phyloP scores from a whole-genome alignment of 352 stramenopile genomes.

The Pythium periplocum region DNA sequence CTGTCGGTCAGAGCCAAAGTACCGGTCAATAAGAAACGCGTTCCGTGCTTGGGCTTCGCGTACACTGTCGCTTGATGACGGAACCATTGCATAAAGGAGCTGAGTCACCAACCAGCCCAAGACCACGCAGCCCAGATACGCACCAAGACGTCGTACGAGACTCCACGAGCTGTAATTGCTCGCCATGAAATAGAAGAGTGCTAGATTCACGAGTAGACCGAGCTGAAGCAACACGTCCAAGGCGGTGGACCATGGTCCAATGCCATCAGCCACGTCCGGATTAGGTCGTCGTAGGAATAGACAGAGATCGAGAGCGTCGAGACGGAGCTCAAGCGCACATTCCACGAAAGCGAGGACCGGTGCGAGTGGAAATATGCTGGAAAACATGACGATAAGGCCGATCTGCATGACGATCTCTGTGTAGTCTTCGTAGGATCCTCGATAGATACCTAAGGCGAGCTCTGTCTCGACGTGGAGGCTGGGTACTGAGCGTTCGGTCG shows the following conservation, averaged over 20 bases:
- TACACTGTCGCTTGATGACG: conserved; percentile 5
- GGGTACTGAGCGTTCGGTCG: too few species aligned
- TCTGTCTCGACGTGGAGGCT: conserved; percentile 11
- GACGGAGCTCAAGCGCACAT: conserved; percentile 21
- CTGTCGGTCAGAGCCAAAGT: conserved; percentile 10
- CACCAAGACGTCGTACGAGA: conserved; percentile 12
- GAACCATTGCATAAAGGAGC: conserved; percentile 10
- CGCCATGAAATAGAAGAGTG: conserved; percentile 22
- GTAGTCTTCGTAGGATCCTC: conserved; percentile 21
- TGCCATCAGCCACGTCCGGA: conserved; percentile 17
- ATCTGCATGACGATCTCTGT: conserved; percentile 21
- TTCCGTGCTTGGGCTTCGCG: conserved; percentile 10
- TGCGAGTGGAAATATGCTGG: conserved; percentile 12
- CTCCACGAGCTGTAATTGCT: conserved; percentile 19
- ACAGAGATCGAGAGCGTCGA: conserved; percentile 25
- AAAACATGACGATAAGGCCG: conserved; percentile 16
- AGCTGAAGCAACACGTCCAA: conserved; percentile 9
- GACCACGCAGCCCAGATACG: conserved; percentile 19
- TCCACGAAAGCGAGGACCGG: conserved; percentile 14
- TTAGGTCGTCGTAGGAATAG: conserved; percentile 16
- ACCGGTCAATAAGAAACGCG: conserved; percentile 20
- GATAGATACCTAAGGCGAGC: conserved; percentile 14
- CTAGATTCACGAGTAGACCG: conserved; percentile 15
- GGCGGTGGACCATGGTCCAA: conserved; percentile 20
- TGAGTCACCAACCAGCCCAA: conserved; percentile 13